Evolutionary conservation across 2,329 filamentous ascomycete genomes (phyloP).

Genomic region (Esteya vermicola): DNA sequence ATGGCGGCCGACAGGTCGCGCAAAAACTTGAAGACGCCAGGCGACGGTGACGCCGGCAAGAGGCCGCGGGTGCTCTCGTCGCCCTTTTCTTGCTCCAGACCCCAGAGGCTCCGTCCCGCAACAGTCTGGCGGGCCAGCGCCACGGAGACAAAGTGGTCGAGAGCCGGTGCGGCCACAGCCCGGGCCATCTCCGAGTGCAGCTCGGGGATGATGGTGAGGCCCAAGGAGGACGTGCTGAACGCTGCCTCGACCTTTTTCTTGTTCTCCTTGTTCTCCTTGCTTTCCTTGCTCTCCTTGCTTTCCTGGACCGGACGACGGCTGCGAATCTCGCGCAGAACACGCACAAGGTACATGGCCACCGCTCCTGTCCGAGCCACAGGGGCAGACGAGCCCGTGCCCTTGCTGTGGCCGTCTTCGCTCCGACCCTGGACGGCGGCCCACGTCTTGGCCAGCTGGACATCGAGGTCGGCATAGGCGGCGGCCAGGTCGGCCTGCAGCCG

Average conservation of each 20-base stretch:
- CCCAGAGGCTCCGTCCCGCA: conserved; percentile 60
- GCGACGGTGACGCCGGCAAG: conserved; percentile 67
- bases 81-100: conserved; percentile 54
- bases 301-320: conserved; percentile 44
- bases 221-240: conserved; percentile 31
- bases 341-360: conserved; percentile 53
- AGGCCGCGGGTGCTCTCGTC: conserved; percentile 64
- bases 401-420: conserved; percentile 22
- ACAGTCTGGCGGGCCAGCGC: conserved; percentile 32
- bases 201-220: conserved; percentile 42
- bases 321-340: conserved; percentile 61
- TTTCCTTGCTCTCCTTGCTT: neutral
- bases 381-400: too few species aligned
- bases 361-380: too few species aligned
- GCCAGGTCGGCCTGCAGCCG: conserved; percentile 18
- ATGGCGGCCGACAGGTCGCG: conserved; percentile 51
- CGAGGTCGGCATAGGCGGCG: conserved; percentile 29
- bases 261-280: neutral
- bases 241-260: neutral
- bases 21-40: conserved; percentile 58
- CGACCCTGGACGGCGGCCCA: conserved; percentile 19
- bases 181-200: conserved; percentile 49
- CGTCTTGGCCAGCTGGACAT: conserved; percentile 35
- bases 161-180: conserved; percentile 32
- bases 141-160: conserved; percentile 31